Evolutionary conservation across 2,329 filamentous ascomycete species (phyloP).

Genomic region (Ophiosphaerella herpotricha): DNA sequence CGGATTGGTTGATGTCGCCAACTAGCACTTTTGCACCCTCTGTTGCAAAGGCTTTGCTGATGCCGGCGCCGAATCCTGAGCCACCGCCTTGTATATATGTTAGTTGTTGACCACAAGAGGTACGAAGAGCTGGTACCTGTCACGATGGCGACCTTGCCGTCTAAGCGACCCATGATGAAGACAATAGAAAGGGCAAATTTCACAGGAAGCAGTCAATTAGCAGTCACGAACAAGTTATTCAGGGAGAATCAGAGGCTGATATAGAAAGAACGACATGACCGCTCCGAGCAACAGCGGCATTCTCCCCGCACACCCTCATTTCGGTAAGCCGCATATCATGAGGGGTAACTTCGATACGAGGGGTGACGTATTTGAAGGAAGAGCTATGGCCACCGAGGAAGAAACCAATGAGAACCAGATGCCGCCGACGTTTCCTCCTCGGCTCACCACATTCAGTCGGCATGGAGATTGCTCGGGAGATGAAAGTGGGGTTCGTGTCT

Average conservation of each 20-base stretch:
- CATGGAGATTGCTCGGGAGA: background rate
- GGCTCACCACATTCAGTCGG: conserved; percentile 5
- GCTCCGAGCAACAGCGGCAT: background rate
- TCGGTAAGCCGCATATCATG: conserved; percentile 2
- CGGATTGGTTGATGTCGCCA: conserved; percentile 62
- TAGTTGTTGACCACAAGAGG: conserved; percentile 1
- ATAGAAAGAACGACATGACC: background rate
- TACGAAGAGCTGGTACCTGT: conserved; percentile 48
- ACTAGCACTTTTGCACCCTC: conserved; percentile 67
- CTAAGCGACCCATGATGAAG: conserved; percentile 48
- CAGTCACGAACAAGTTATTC: no score
- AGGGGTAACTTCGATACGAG: conserved; percentile 17
- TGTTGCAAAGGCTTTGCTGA: conserved; percentile 61
- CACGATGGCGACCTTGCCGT: conserved; percentile 62
- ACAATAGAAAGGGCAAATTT: no score
- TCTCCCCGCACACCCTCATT: conserved; percentile 6
- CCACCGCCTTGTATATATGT: conserved; percentile 55
- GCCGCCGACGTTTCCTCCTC: conserved; percentile 7
- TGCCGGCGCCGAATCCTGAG: conserved; percentile 67
- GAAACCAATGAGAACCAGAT: conserved; percentile 12
- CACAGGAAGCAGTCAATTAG: no score
- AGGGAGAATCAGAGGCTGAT: background rate
- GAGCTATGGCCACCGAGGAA: conserved; percentile 12
- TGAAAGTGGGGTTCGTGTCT: conserved; percentile 26
- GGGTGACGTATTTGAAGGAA: conserved; percentile 7